Evolutionary conservation across 441 rosid species (phyloP), one percentile per base, ranked within the genome.

Genomic region (Gossypium gossypioides): DNA sequence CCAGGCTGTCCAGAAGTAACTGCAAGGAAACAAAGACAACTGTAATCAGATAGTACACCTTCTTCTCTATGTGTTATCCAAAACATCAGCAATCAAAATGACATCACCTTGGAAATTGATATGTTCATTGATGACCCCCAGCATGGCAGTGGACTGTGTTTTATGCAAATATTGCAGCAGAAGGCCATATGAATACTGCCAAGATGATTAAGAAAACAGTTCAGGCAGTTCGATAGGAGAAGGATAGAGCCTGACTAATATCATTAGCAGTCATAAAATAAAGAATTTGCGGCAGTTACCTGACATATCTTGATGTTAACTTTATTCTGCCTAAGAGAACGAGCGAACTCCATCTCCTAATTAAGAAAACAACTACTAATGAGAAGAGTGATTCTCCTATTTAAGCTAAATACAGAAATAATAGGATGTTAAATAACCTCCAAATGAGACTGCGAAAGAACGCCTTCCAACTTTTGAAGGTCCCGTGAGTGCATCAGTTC

Each of bases 321-420:
- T 84, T 93, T 93, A 82, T 87, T 87, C 74, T 91, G 87, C 81
- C 97, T 85, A 56, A 96, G 90, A 84, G 89, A 78, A 81, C 87
- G 92, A 64, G 97, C 97, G 69, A 91, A 93, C 77, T 93, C 98
- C 97, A 93, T 91, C 81, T 96, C 99, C 99, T 91, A 81, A 46
- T 79, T 57, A 73, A 68, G 16, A 19, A 40, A 73, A 54, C 22
- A 63, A 24, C 44, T 59, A 42, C 16, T 22, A 7, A 52, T 7
- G 24, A 21, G 54, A 63, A 40, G 13, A 18, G 18, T 1, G 1
- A 34, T 25, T 68, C 19, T 10, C 51, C 13, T 8, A 58, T 10
- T 22, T 12, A 72, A 68, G 62, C 21, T 29, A 8, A 62, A 21
- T 6, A 74, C 6, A 27, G 8, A 46, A 55, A 70, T 34, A 27